Percentiles rank a stretch among this genome's conserved stretches.
Conservation (phyloP, 148 eudicot species). For the Rhododendron henanense region DNA sequence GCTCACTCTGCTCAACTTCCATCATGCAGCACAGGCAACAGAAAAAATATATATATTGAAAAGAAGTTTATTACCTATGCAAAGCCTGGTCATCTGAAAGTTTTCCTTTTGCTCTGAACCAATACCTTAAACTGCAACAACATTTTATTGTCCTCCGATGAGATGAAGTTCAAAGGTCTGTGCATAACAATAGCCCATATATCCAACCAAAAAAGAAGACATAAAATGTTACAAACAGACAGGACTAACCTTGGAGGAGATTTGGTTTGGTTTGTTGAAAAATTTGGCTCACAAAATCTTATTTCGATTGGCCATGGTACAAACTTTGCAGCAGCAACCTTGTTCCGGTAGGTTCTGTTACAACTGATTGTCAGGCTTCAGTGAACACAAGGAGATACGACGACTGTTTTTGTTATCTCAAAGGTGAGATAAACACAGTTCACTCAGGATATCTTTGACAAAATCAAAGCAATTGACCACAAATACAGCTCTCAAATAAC, state of each 20-base stretch:
- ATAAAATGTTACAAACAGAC: slow-evolving; percentile 1
- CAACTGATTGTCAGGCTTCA: slow-evolving; percentile 16
- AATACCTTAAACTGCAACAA: slow-evolving; percentile 70
- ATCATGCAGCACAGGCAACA: neutral
- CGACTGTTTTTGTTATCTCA: neutral
- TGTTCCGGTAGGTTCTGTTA: slow-evolving; percentile 86
- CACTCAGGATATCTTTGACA: neutral
- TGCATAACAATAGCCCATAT: neutral
- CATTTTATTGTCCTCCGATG: neutral
- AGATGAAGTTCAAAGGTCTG: slow-evolving; percentile 1
- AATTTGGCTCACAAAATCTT: slow-evolving; percentile 78
- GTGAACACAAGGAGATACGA: neutral
- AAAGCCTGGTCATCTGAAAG: slow-evolving; percentile 98
- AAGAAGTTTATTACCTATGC: slow-evolving; percentile 62
- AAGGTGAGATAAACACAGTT: neutral
- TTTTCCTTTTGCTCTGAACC: slow-evolving; percentile 90
- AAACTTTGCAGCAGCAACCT: slow-evolving; percentile 54
- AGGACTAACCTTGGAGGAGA: slow-evolving; percentile 73
- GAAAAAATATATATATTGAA: neutral
- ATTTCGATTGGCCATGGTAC: slow-evolving; percentile 87
- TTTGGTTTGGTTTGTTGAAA: slow-evolving; percentile 61
- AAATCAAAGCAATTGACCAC: neutral
- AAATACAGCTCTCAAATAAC: neutral
- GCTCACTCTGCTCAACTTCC: neutral
- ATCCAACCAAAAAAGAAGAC: neutral